Evolutionary conservation across 164 flowering plant species (phyloP), one percentile per base, ranked within the genome.

Genomic region (Magnolia sinica): DNA sequence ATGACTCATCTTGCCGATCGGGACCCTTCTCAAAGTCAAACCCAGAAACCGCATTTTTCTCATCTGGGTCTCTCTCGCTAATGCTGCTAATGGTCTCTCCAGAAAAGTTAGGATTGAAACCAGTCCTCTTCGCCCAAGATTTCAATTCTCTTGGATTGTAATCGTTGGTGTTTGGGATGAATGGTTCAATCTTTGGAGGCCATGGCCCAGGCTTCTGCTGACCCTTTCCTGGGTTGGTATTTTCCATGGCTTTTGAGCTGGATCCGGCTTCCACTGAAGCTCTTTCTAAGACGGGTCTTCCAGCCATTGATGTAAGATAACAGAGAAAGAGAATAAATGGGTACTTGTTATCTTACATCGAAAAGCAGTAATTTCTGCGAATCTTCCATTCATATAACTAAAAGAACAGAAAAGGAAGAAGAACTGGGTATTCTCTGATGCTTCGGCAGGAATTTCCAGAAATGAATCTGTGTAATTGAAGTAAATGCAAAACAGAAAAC

Each of bases 41-140:
- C 66, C 80, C 87, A 65, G 71, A 61, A 74, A 76, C 65, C 22
- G 67, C 82, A 69, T 31, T 66, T 45, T 58, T 83, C 49, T 74
- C 81, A 77, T 9, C 69, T 7, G 65, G 76, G 63, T 75, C 76
- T 63, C 79, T 86, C 72, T 76, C 84, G 64, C 85, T 82, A 3
- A 75, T 58, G 77, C 81, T 81, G 16, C 86, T n/a, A 7, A 59
- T 52, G 8, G 84, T 79, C 76, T 92, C 97, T 16, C 89, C 89
- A 45, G 98, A 93, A 50, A 88, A 84, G 70, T 75, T 82, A 16
- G 91, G 90, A 75, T 90, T 92, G 81, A 91, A 95, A 4, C 98
- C 98, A 27, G 98, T 93, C 65, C 84, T 88, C 77, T 89, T 93
- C 7, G 98, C 98, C 97, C 98, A 95, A 74, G 98, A 88, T 81